phyloP scores from a whole-genome alignment of 2,329 filamentous ascomycete genomes.

The Colletotrichum siamense region DNA sequence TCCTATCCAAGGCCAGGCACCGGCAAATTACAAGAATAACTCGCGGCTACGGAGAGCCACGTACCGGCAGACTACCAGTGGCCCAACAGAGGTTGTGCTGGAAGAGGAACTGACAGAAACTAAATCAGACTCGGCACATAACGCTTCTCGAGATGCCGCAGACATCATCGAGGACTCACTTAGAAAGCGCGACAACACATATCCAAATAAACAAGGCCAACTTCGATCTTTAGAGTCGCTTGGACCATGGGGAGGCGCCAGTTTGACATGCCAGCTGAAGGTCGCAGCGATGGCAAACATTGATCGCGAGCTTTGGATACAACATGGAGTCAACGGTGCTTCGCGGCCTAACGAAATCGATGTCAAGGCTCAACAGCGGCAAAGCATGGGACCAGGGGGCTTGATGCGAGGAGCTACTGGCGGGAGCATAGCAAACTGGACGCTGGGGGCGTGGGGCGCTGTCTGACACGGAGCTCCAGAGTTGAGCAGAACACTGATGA shows the following conservation, averaged over 20 bases:
- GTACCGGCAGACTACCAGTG: constrained; percentile 25
- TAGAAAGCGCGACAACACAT: constrained; percentile 27
- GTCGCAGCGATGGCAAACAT: constrained; percentile 72
- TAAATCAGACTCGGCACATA: constrained; percentile 33
- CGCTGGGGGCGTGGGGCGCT: constrained; percentile 67
- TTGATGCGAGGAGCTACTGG: constrained; percentile 43
- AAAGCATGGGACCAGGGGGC: constrained; percentile 67
- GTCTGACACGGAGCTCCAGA: constrained; percentile 30
- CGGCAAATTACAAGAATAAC: constrained; percentile 58
- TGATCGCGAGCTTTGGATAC: constrained; percentile 74
- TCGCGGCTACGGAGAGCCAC: constrained; percentile 43
- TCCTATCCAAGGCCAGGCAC: constrained; percentile 72
- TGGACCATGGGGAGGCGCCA: constrained; percentile 78
- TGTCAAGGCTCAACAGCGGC: constrained; percentile 61
- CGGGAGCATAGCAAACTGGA: constrained; percentile 59
- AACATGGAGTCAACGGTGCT: constrained; percentile 69
- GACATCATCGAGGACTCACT: constrained; percentile 67
- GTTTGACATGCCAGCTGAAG: constrained; percentile 71
- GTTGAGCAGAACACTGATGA: neutral
- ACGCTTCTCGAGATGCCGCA: constrained; percentile 43
- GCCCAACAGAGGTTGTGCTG: constrained; percentile 22
- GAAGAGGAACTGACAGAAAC: neutral
- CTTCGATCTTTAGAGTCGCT: constrained; percentile 72
- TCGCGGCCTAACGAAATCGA: constrained; percentile 65
- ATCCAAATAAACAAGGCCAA: constrained; percentile 55